Base-by-base conservation (phyloP, 176 grass and related monocot species). In the Chrysopogon serrulatus region DNA sequence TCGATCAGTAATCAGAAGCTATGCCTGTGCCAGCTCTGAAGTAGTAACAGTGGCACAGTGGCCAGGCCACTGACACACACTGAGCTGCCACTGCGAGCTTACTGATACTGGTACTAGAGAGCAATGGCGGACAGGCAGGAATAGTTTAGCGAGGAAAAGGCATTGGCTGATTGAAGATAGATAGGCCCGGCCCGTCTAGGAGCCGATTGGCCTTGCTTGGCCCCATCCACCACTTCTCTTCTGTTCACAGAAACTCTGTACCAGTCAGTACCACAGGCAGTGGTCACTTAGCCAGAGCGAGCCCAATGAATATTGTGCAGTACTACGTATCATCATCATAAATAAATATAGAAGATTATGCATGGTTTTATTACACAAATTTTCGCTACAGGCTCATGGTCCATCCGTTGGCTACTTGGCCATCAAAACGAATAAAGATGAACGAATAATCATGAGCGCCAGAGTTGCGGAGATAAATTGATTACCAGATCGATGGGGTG, bases 81-180 rank as follows among this genome's bases (percentile, higher is more conserved):
- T 21, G 21, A 68, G 8, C 40, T 2, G 59, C 15, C 5, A 37
- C 61, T 72, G 68, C 37, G 51, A 28, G 27, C 16, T 4, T 31
- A 66, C 17, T n/a, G n/a, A n/a, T n/a, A n/a, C n/a, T n/a, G n/a
- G n/a, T n/a, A n/a, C n/a, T n/a, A 65, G 32, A 39, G 36, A 42
- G 77, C 75, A 87, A 40, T 39, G 56, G 57, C 63, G 71, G 75
- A 9, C 72, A 57, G 60, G 41, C 78, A 71, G 51, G 69, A 80
- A 76, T 85, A 85, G 77, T 85, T 47, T 74, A 47, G 88, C 27
- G 64, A 83, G 71, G 12, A 53, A 83, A 73, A 79, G 31, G 72
- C 79, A 48, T 44, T 27, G 24, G 37, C 44, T 8, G 66, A 36
- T 73, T n/a, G n/a, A n/a, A 39, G 27, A 18, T 49, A 18, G 37